Evolutionary conservation across 2,329 filamentous ascomycete genomes (phyloP).

Genomic region (Rutstroemia sp.): DNA sequence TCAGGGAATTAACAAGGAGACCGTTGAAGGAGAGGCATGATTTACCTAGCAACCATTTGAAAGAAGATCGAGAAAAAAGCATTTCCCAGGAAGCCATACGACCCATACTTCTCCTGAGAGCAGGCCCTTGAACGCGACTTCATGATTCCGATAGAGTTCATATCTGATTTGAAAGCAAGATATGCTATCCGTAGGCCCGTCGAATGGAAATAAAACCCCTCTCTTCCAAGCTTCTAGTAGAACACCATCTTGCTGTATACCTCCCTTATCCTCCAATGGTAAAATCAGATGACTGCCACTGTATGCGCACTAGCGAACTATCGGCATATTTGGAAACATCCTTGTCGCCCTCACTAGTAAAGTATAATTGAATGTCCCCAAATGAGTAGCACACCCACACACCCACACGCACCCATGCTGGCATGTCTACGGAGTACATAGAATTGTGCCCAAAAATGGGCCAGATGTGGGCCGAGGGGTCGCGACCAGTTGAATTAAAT

Average conservation of each 20-base stretch:
- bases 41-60: no score
- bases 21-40: neutral
- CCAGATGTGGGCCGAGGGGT: conserved; percentile 1
- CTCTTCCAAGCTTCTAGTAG: neutral
- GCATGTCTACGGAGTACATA: neutral
- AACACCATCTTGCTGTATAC: neutral
- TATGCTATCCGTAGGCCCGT: neutral
- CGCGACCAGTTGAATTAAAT: neutral
- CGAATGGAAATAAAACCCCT: neutral
- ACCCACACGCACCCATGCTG: conserved; percentile 6
- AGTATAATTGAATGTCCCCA: neutral
- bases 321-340: neutral
- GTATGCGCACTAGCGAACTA: conserved; percentile 8
- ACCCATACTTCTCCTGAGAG: no score
- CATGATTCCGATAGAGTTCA: neutral
- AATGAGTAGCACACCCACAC: conserved; percentile 4
- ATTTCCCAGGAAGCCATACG: neutral
- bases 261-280: conserved; percentile 3
- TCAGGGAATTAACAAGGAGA: neutral
- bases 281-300: conserved; percentile 9
- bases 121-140: neutral
- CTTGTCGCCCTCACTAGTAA: neutral
- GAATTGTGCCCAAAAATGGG: neutral
- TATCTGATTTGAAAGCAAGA: neutral
- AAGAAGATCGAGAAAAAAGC: neutral